Evolutionary conservation across 331 rosid species (phyloP), one percentile per base, ranked within the genome.

Genomic region (Malus hybrid): DNA sequence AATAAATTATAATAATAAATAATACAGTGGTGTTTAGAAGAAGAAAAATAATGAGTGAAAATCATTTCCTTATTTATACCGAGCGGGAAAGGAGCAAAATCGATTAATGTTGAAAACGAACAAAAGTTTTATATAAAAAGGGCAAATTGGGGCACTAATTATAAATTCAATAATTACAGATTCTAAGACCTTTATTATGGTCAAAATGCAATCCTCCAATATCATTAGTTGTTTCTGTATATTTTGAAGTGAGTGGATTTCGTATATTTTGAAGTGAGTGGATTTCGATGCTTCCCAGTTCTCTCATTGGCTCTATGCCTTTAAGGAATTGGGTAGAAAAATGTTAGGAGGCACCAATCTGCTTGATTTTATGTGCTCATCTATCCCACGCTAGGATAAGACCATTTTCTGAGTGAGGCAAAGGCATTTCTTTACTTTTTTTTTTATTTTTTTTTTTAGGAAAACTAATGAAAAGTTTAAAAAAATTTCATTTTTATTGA

Each of bases 171-270:
- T 82, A 63, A 87, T 84, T 44, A 70, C 75, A 71, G 70, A 61
- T 70, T 83, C 67, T 10, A 76, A 76, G 78, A 52, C 78, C 75
- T 63, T 74, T 81, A 66, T 77, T 68, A 74, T 30, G 63, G 83
- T 85, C 86, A 84, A 85, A 74, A 74, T 81, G 77, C 83, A 76
- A 81, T 85, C 83, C 82, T 66, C 68, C 72, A 61, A 6, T 29
- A 62, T 66, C 66, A 68, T 74, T 42, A 50, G 53, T 75, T 66
- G 71, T 42, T 48, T 29, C 20, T 52, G 56, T 52, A 52, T 16
- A 18, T 14, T 13, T 60, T 19, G 61, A n/a, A 39, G 42, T 36
- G 3, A 36, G 46, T 39, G 24, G 24, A 24, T 24, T 24, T 24
- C 24, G 24, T 24, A 24, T 24, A 24, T 24, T 24, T 24, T 24